Evolutionary conservation across 176 grass and related monocot species (phyloP), one percentile per base, ranked within the genome.

Genomic region (Coix lacrymajobi): DNA sequence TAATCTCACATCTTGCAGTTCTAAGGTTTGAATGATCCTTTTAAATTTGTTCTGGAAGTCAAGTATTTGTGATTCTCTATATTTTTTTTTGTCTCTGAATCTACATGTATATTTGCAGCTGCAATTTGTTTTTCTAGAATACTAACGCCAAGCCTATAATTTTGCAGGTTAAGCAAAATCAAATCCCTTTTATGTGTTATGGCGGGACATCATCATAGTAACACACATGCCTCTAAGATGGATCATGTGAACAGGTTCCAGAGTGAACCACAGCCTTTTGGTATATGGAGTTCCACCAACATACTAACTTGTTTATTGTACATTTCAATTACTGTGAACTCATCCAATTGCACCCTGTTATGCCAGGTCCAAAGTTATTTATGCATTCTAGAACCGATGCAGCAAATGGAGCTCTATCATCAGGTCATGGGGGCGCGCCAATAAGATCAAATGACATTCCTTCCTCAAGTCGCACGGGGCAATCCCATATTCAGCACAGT

Each of bases 321-420:
- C 52, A 80, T 83, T 48, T 67, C 16, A 29, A 62, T 68, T 69
- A 19, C 70, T 15, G 14, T 32, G 22, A 79, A 83, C 32, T 90
- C 12, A 78, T 74, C 66, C 20, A 49, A 13, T 62, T 68, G 61
- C 39, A 40, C 67, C 39, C 41, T 90, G 17, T 79, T 68, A 83
- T 83, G 16, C 60, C 79, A 90, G 88, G 88, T 79, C 88, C 72
- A 61, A 90, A 90, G 30, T 61, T 82, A 73, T 73, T 79, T 78
- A 79, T 83, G 46, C 79, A 78, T 86, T 75, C 79, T 74, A 83
- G 88, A 78, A 66, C 39, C 79, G 88, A 90, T 83, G 58, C 60
- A 68, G 13, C 48, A 46, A 86, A 83, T 79, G 84, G 74, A 68
- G 24, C 31, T 58, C 46, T 34, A 39, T 77, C 84, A 0, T 75